Evolutionary conservation across 768 basidiomycete species (phyloP).

Genomic region (Rhizopogon vinicolor): DNA sequence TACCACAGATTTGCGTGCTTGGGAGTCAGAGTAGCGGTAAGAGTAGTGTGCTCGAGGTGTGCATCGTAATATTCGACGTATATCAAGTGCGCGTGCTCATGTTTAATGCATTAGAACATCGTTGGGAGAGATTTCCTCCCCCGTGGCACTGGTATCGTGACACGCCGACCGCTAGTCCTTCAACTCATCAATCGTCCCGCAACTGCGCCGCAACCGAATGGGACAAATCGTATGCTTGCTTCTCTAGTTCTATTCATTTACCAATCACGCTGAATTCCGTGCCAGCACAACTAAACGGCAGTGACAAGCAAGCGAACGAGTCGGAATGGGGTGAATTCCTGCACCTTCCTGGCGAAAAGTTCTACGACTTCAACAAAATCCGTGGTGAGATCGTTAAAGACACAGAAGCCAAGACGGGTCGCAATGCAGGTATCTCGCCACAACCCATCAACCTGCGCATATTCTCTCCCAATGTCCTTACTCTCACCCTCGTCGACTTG

Average conservation of each 20-base stretch:
- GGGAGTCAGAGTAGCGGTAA: conserved; percentile 92
- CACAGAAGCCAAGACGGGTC: conserved; percentile 97
- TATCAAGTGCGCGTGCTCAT: conserved; percentile 4
- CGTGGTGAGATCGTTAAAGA: conserved; percentile 94
- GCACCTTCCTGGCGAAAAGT: conserved; percentile 94
- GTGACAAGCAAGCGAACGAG: conserved; percentile 77
- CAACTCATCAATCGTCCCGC: conserved; percentile 90
- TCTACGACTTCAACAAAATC: conserved; percentile 97
- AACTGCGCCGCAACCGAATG: conserved; percentile 39
- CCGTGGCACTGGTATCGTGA: conserved; percentile 98
- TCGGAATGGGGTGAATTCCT: conserved; percentile 99
- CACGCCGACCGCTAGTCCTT: conserved; percentile 90
- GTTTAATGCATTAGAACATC: conserved; percentile 63
- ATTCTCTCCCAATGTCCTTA: conserved; percentile 95
- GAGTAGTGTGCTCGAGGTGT: conserved; percentile 88
- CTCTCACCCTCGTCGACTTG: conserved; percentile 94
- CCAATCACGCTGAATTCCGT: conserved; percentile 1
- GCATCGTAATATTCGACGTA: conserved; percentile 11
- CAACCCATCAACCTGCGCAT: conserved; percentile 96
- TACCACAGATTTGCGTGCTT: conserved; percentile 88
- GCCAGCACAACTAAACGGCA: conserved; percentile 32
- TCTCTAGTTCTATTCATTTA: neutral
- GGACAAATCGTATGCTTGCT: conserved; percentile 35
- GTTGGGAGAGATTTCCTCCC: conserved; percentile 98
- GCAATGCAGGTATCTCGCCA: conserved; percentile 97